A percentile compares a stretch with the other conserved stretches of the same genome.
phyloP scores from a whole-genome alignment of 192 early-diverging fungal species.

The Pilobolus umbonatus region DNA sequence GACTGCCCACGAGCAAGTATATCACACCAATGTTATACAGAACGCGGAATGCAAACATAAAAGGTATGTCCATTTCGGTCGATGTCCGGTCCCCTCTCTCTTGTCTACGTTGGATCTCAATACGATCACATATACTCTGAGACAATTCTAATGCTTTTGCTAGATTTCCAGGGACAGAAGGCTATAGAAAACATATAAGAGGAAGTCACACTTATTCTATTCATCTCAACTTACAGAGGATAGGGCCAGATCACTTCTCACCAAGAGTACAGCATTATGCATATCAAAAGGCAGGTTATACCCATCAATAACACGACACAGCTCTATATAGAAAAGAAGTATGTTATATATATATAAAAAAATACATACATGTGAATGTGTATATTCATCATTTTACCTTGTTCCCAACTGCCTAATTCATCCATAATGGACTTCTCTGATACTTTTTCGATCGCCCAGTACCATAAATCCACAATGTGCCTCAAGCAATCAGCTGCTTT shows the following conservation, averaged over 20 bases:
- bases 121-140: constrained; percentile 31
- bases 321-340: constrained; percentile 1
- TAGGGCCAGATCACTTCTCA: constrained; percentile 30
- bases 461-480: constrained; percentile 24
- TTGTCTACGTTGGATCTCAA: constrained; percentile 25
- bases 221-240: constrained; percentile 16
- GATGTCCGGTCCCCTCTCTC: constrained; percentile 8
- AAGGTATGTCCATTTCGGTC: constrained; percentile 28
- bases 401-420: constrained; percentile 18
- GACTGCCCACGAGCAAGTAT: constrained; percentile 30
- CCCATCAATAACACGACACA: constrained; percentile 18
- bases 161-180: constrained; percentile 29
- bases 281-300: constrained; percentile 32
- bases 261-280: constrained; percentile 26
- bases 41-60: constrained; percentile 37
- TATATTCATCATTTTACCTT: constrained; percentile 10
- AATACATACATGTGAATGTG: not conserved
- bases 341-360: not conserved
- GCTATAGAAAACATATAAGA: constrained; percentile 19
- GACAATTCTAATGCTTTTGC: constrained; percentile 30
- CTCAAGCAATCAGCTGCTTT: constrained; percentile 26
- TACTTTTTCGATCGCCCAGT: constrained; percentile 14
- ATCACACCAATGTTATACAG: constrained; percentile 36
- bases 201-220: not conserved
- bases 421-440: not conserved